These are phyloP conservation scores for Xerocomellus intermedius DNA, from an alignment of 768 basidiomycete genomes.

Conservation along the genomic window DNA sequence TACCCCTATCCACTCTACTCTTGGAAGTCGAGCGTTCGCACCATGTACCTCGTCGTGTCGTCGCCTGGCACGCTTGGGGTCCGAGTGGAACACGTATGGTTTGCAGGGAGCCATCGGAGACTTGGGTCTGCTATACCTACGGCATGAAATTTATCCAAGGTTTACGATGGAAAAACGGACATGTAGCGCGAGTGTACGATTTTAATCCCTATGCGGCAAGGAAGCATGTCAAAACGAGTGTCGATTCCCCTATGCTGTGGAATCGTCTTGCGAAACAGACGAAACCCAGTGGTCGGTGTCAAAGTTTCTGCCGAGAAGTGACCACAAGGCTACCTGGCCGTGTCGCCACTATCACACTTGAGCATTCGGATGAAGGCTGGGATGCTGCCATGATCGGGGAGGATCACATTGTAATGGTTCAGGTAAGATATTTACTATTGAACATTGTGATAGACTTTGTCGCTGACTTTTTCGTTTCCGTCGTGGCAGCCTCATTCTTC, in stretches of 20 bases:
- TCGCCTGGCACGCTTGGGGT: constrained; percentile 36
- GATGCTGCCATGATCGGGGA: constrained; percentile 37
- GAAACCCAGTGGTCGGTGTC: constrained; percentile 6
- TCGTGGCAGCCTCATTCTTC: constrained; percentile 7
- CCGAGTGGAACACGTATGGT: constrained; percentile 31
- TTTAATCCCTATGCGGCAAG: constrained; percentile 30
- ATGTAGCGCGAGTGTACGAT: constrained; percentile 30
- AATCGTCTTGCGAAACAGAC: constrained; percentile 16
- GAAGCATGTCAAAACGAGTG: constrained; percentile 11
- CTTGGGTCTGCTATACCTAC: constrained; percentile 37
- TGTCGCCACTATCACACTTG: constrained; percentile 18
- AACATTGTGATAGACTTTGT: background rate
- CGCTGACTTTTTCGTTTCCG: background rate
- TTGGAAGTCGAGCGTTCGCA: constrained; percentile 19
- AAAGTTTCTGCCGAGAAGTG: constrained; percentile 24
- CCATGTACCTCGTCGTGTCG: background rate
- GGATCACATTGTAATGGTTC: constrained; percentile 34
- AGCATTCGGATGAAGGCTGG: constrained; percentile 20
- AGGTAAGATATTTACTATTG: constrained; percentile 18
- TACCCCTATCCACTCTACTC: constrained; percentile 33
- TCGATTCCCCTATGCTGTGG: constrained; percentile 10
- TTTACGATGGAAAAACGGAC: constrained; percentile 20
- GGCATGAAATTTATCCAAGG: constrained; percentile 34
- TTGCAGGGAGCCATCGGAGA: constrained; percentile 24
- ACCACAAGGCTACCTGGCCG: constrained; percentile 30